phyloP scores from a whole-genome alignment of 192 early-diverging fungal species.

The Gigaspora rosea region DNA sequence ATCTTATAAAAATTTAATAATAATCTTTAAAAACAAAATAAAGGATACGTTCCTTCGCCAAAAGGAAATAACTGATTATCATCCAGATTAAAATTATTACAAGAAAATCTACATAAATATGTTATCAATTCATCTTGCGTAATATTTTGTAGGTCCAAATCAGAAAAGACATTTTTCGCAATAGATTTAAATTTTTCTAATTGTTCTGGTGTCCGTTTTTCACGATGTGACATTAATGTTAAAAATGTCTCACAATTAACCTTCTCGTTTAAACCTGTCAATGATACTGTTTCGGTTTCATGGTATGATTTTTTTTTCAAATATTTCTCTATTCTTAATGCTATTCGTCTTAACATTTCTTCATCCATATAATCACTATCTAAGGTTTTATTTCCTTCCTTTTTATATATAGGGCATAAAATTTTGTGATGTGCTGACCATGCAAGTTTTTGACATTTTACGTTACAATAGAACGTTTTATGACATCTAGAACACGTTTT shows the following conservation, averaged over 20 bases:
- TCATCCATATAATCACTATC: background rate
- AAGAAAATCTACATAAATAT: conserved; percentile 59
- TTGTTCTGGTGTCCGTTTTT: background rate
- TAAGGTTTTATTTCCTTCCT: background rate
- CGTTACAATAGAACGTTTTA: conserved; percentile 6
- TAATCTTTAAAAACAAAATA: background rate
- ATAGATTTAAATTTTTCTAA: background rate
- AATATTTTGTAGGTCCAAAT: background rate
- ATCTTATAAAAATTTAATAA: background rate
- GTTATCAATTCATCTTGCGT: conserved; percentile 40
- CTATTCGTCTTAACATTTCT: conserved; percentile 24
- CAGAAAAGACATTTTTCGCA: background rate
- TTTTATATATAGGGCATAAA: conserved; percentile 11
- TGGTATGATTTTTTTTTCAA: background rate
- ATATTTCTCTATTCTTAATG: conserved; percentile 1
- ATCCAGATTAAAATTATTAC: conserved; percentile 65
- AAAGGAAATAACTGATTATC: conserved; percentile 62
- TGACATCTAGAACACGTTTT: conserved; percentile 23
- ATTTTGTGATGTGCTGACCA: conserved; percentile 24
- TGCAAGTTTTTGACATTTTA: conserved; percentile 8
- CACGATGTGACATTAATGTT: conserved; percentile 2
- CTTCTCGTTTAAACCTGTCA: background rate
- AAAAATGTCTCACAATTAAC: conserved; percentile 10
- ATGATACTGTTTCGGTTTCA: background rate
- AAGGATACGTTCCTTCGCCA: conserved; percentile 59